phyloP scores from a whole-genome alignment of 768 basidiomycete species.

The Suillus decipiens region DNA sequence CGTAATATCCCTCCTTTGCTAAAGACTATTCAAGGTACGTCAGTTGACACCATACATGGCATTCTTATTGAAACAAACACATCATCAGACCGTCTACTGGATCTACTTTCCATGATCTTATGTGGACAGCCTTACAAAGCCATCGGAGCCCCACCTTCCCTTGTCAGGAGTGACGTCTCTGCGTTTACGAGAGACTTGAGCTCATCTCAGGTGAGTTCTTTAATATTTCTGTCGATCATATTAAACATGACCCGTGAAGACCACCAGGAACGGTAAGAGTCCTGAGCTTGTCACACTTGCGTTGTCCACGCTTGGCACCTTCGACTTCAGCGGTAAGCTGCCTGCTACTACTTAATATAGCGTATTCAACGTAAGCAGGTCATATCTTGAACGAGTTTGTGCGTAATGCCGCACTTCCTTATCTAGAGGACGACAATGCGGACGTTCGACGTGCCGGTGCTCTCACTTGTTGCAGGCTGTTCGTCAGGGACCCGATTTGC shows the following conservation, averaged over 20 bases:
- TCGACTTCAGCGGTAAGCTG: conserved; percentile 86
- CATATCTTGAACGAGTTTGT: conserved; percentile 97
- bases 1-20: conserved; percentile 87
- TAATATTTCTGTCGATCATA: neutral
- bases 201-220: conserved; percentile 43
- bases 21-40: conserved; percentile 84
- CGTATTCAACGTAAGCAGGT: conserved; percentile 43
- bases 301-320: conserved; percentile 81
- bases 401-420: conserved; percentile 86
- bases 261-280: conserved; percentile 55
- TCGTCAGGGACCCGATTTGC: conserved; percentile 93
- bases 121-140: conserved; percentile 86
- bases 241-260: conserved; percentile 29
- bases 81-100: conserved; percentile 78
- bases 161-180: conserved; percentile 54
- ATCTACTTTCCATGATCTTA: conserved; percentile 78
- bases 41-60: neutral
- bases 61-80: neutral
- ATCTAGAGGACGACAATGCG: conserved; percentile 88
- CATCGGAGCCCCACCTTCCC: conserved; percentile 76
- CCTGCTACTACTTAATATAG: neutral
- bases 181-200: conserved; percentile 53
- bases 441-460: conserved; percentile 91
- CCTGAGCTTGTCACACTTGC: conserved; percentile 79
- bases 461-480: conserved; percentile 86